Percentiles rank a stretch among this genome's conserved stretches.
Evolutionary conservation across 2,329 filamentous ascomycete genomes (phyloP).

Genomic region (Claviceps digitariae): DNA sequence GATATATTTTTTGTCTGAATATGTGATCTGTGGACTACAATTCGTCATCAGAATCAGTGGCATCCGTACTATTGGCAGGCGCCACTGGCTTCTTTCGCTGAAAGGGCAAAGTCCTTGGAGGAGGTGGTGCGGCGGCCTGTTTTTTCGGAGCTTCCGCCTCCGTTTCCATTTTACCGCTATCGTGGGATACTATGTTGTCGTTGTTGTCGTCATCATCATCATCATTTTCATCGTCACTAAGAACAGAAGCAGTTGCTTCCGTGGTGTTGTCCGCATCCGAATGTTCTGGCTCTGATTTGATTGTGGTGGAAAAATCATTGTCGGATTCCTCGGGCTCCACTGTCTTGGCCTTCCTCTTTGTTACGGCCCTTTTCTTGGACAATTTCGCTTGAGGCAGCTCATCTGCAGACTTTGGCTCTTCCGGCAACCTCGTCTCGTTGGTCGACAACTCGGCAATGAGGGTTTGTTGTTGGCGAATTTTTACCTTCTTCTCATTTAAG

Average conservation of each 20-base stretch:
- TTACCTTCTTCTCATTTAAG: slow-evolving; percentile 68
- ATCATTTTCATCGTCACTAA: slow-evolving; percentile 27
- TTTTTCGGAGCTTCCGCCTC: slow-evolving; percentile 10
- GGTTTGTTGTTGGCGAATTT: slow-evolving; percentile 60
- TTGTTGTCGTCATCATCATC: slow-evolving; percentile 18
- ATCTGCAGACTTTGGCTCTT: slow-evolving; percentile 12
- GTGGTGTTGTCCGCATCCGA: slow-evolving; percentile 27
- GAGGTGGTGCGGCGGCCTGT: slow-evolving; percentile 19
- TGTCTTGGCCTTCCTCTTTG: slow-evolving; percentile 36
- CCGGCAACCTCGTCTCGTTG: slow-evolving; percentile 12
- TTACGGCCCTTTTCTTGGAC: slow-evolving; percentile 23
- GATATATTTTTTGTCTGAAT: neutral
- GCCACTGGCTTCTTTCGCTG: slow-evolving; percentile 18
- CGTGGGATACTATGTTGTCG: neutral
- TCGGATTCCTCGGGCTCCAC: slow-evolving; percentile 30
- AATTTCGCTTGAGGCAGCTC: slow-evolving; percentile 15
- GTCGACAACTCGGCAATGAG: slow-evolving; percentile 36
- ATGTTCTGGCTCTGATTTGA: slow-evolving; percentile 22
- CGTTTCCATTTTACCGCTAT: neutral
- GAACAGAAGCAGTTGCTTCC: slow-evolving; percentile 27
- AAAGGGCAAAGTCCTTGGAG: slow-evolving; percentile 32
- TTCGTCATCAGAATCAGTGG: slow-evolving; percentile 45
- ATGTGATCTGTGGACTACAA: slow-evolving; percentile 18
- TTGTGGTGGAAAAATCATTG: slow-evolving; percentile 29
- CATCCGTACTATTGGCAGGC: slow-evolving; percentile 33